Conservation (phyloP, 306 rosid species). For the Trichosanthes truncata region DNA sequence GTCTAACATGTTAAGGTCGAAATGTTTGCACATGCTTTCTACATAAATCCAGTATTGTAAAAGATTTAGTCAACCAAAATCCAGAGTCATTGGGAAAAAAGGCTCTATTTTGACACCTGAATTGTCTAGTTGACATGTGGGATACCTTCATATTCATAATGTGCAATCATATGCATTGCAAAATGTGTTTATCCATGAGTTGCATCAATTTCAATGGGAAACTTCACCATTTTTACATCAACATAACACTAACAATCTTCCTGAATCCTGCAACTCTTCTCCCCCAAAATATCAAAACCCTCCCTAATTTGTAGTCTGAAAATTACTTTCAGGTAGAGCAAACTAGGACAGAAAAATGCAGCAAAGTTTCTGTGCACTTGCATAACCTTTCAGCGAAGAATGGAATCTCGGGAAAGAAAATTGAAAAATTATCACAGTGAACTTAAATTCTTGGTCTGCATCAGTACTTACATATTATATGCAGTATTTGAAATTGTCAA, state of each 20-base stretch:
- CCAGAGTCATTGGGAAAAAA: not conserved
- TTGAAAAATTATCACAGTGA: not conserved
- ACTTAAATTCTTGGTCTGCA: not conserved
- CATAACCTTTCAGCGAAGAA: not conserved
- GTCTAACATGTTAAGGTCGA: not conserved
- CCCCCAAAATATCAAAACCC: not conserved
- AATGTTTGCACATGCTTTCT: not conserved
- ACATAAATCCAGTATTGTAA: not conserved
- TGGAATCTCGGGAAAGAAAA: not conserved
- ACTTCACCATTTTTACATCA: not conserved
- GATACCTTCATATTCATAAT: not conserved
- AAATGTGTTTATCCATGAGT: not conserved
- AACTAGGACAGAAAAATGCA: not conserved
- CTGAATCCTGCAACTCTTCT: not conserved
- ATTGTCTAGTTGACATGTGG: not conserved
- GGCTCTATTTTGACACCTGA: not conserved
- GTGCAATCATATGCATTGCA: not conserved
- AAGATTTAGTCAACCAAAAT: not conserved
- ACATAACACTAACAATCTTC: not conserved
- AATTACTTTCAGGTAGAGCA: not conserved
- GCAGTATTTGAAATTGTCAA: constrained; percentile 3
- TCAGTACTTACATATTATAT: not conserved
- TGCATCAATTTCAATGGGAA: not conserved
- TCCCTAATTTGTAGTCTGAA: not conserved
- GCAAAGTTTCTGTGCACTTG: not conserved